Percentiles rank a stretch among this genome's conserved stretches.
phyloP scores from a whole-genome alignment of 805 yeast species.

The Ogataea parapolymorpha region DNA sequence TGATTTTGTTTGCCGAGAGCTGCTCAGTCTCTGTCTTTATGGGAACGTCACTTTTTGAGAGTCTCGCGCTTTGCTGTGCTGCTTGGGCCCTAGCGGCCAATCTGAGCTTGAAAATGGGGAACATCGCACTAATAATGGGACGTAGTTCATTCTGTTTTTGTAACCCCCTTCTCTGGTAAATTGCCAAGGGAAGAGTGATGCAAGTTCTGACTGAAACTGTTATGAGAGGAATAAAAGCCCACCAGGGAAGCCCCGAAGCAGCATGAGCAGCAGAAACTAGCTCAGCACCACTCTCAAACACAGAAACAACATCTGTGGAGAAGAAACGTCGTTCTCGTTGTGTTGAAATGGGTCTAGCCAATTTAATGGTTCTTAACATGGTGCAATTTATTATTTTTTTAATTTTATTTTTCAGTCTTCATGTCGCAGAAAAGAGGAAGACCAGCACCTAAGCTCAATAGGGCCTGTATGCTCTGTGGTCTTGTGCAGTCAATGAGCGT shows the following conservation, averaged over 20 bases:
- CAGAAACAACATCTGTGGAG: constrained; percentile 7
- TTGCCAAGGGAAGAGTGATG: constrained; percentile 76
- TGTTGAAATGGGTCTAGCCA: not conserved
- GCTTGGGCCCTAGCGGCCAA: constrained; percentile 46
- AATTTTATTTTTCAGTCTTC: not conserved
- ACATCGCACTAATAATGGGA: constrained; percentile 70
- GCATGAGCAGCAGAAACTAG: constrained; percentile 48
- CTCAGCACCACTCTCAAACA: constrained; percentile 26
- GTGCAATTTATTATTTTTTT: not conserved
- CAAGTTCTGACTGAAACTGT: constrained; percentile 63
- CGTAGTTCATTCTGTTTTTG: constrained; percentile 68
- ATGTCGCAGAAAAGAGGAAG: constrained; percentile 30
- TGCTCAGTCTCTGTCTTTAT: constrained; percentile 33
- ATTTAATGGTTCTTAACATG: constrained; percentile 1
- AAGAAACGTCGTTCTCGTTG: not conserved
- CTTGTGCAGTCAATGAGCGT: constrained; percentile 76
- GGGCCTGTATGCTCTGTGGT: constrained; percentile 98
- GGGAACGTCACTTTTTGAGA: constrained; percentile 19
- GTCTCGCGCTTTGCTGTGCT: constrained; percentile 26
- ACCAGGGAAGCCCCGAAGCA: constrained; percentile 74
- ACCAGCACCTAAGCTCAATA: constrained; percentile 58
- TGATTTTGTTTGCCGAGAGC: constrained; percentile 75
- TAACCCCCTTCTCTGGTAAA: constrained; percentile 64
- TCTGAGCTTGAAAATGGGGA: constrained; percentile 65
- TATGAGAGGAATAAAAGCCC: constrained; percentile 68